Conservation (phyloP, 2,329 filamentous ascomycete species). For the Domatiomyces globalis region DNA sequence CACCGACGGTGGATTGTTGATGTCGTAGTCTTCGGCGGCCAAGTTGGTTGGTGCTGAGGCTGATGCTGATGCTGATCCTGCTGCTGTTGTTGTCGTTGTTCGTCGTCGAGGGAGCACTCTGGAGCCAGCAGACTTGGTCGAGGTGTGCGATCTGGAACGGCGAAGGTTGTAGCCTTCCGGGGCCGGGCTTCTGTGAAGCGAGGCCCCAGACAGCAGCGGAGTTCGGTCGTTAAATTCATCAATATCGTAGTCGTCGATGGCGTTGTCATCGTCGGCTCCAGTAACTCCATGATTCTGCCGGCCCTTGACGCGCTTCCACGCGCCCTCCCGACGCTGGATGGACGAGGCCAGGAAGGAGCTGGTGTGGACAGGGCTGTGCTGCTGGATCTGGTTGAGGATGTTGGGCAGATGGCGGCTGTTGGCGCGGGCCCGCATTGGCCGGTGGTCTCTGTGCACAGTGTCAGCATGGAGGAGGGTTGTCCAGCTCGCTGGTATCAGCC, state of each 20-base stretch:
- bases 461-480: background rate
- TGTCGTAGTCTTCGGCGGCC: conserved; percentile 36
- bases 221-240: conserved; percentile 27
- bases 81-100: background rate
- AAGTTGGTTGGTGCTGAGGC: conserved; percentile 1
- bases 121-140: conserved; percentile 10
- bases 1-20: conserved; percentile 52
- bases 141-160: conserved; percentile 12
- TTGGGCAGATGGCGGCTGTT: conserved; percentile 26
- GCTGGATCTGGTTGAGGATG: background rate
- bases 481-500: background rate
- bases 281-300: background rate
- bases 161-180: conserved; percentile 13
- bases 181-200: conserved; percentile 13
- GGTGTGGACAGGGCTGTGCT: background rate
- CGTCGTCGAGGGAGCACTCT: conserved; percentile 1
- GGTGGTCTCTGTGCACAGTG: conserved; percentile 40
- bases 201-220: conserved; percentile 34
- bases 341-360: conserved; percentile 2
- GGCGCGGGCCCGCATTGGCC: conserved; percentile 50
- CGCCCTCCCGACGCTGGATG: conserved; percentile 4
- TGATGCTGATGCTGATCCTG: no score
- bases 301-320: background rate
- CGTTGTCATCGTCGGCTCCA: background rate
- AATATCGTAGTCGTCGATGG: background rate